Base-by-base conservation (phyloP, 2,329 filamentous ascomycete genomes). In the Sporothrix inflata region DNA sequence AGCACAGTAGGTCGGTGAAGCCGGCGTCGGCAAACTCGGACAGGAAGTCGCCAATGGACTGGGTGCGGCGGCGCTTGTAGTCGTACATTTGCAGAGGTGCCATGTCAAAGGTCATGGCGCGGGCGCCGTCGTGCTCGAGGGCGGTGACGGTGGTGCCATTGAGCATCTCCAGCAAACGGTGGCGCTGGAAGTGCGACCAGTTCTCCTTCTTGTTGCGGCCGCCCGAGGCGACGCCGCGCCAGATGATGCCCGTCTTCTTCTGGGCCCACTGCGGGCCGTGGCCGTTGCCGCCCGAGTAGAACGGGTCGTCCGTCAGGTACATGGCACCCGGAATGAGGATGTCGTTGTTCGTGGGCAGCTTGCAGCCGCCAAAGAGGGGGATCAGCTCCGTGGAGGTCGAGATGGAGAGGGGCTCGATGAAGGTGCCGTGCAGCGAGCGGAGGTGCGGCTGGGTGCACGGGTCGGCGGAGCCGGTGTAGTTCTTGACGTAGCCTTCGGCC, bases 161-260 rank as follows among this genome's bases (percentile, higher is more conserved):
- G 65, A 91, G 82, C 89, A 92, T 91, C 73, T 89, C 84, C 34
- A 92, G 82, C 72, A 93, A 88, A 4, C 91, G 89, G 76, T 92
- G 90, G n/a, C 91, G 88, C 74, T 93, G 91, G 76, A 92, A 91
- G 47, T 88, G 86, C 45, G 84, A 84, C 90, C 91, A 93, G 73
- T 87, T 91, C 60, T 88, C 78, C n/a, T 77, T 76, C 71, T 80
- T 81, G 61, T 84, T 80, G 38, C 83, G 82, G 1, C 89, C 90
- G 3, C 89, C 90, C 8, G 89, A 90, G 3, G 87, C 89, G 1
- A 88, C 87, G 61, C 90, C 90, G 49, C 90, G 88, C 90, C 90
- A 92, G 47, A 90, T 81, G 61, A 89, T 80, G 3, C 80, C 82
- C 70, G 87, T 83, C 38, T 81, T 80, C 79, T 92, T 92, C 45